Base-by-base conservation (phyloP, 352 stramenopile species). In the Phytophthora pisi region DNA sequence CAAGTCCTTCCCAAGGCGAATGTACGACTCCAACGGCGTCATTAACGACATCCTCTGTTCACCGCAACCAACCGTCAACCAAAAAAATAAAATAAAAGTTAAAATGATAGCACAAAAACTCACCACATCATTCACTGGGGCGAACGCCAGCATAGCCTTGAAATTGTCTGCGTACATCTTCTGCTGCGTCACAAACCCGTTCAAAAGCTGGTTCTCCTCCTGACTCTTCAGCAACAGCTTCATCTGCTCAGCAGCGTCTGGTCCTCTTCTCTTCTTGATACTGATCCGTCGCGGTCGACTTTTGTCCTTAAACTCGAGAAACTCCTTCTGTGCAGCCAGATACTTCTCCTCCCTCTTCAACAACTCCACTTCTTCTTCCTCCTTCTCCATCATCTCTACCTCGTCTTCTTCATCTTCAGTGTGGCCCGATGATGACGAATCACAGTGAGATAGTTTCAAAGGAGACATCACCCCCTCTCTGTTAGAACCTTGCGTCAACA, bases 1-100 rank as follows among this genome's bases (percentile, higher is more conserved):
- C 26, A 81, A 78, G 34, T 88, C 78, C 6, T 57, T 74, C 0
- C 73, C 73, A 0, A 92, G 68, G 20, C 73, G 83, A 62, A 92
- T 90, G 66, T 87, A 92, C 60, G 81, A 83, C 62, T 90, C 83
- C 56, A 90, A 86, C 0, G 83, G 83, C 6, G 83, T 92, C 81
- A 90, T 90, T 9, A 92, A 50, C 10, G 81, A 78, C 64, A 90
- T 78, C n/a, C 81, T 77, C 78, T 86, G 26, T 3, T 51, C 51
- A 53, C 6, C 58, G 57, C 0, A 55, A 0, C 6, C 56, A 15
- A 67, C 20, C 28, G n/a, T 57, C 26, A 68, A 24, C 2, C 5
- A 57, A 61, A 4, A 52, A 36, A 28, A 45, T 24, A 16, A 11
- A 16, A 11, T 40, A 46, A n/a, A n/a, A 47, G 51, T 30, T 40